Percentiles rank a stretch among this genome's conserved stretches.
Conservation (phyloP, 139 green algal species). For the Chlamydomonas schloesseri region DNA sequence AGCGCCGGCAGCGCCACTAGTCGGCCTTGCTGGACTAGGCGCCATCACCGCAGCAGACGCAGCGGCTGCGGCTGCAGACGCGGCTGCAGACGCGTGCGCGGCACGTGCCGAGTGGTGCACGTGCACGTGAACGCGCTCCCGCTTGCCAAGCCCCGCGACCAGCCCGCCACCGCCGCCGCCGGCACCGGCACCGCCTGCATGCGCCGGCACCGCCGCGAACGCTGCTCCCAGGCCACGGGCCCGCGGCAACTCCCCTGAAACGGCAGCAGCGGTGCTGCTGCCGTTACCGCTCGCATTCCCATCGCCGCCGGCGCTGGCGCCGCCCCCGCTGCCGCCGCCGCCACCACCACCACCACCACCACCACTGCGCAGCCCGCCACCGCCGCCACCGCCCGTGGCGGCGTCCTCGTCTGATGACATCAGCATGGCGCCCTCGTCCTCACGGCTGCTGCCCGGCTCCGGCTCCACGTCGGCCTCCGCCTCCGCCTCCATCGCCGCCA, state of each 20-base stretch:
- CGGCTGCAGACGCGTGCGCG: too few relatives aligned
- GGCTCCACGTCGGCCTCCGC: neutral
- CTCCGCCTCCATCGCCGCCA: neutral
- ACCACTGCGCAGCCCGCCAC: too few relatives aligned
- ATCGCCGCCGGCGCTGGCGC: neutral
- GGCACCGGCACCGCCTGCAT: too few relatives aligned
- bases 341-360: too few relatives aligned
- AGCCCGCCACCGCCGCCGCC: too few relatives aligned
- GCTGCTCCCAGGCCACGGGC: too few relatives aligned
- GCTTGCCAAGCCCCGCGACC: neutral
- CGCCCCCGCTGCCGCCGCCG: neutral
- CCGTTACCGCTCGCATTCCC: neutral
- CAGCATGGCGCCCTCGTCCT: conserved; percentile 7
- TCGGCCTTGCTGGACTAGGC: too few relatives aligned
- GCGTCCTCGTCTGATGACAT: neutral
- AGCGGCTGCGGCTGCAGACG: too few relatives aligned
- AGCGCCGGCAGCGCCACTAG: too few relatives aligned
- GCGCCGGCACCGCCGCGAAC: too few relatives aligned
- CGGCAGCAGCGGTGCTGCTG: neutral
- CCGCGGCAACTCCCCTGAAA: neutral
- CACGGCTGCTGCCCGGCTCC: neutral
- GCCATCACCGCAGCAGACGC: too few relatives aligned
- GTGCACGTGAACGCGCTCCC: neutral
- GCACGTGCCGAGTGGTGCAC: too few relatives aligned
- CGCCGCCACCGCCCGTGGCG: neutral